These are phyloP conservation scores for Galeopsis tetrahit DNA, from an alignment of 257 asterid species.

Conservation along the genomic window DNA sequence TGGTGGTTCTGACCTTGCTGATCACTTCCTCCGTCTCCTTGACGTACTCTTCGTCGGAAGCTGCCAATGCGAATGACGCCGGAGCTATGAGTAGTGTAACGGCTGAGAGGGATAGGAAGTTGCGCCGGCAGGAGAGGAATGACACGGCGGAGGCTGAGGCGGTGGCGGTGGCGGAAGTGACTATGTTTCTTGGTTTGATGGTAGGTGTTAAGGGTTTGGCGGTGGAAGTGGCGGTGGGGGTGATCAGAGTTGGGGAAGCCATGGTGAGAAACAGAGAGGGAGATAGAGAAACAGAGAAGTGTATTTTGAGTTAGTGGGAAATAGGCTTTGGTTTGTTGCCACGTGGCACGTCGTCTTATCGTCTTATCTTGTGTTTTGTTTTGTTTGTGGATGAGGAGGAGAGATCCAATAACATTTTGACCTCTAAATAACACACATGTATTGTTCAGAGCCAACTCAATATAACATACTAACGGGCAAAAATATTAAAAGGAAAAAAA, in stretches of 20 bases:
- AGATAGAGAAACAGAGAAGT: background rate
- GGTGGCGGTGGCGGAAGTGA: conserved; percentile 29
- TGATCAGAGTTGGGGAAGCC: conserved; percentile 71
- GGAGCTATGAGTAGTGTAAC: conserved; percentile 41
- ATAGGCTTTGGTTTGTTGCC: conserved; percentile 41
- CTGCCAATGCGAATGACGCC: conserved; percentile 48
- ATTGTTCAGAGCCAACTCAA: too few relatives aligned
- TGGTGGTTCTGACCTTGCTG: conserved; percentile 65
- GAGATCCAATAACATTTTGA: conserved; percentile 26
- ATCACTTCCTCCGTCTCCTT: conserved; percentile 77
- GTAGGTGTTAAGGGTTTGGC: conserved; percentile 50
- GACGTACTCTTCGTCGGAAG: conserved; percentile 71
- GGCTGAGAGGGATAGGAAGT: conserved; percentile 57
- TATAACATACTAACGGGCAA: too few relatives aligned
- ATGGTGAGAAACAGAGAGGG: conserved; percentile 24
- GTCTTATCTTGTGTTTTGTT: conserved; percentile 56
- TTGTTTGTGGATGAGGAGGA: conserved; percentile 55
- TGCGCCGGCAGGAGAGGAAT: conserved; percentile 52
- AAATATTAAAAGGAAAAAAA: too few relatives aligned
- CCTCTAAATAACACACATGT: background rate
- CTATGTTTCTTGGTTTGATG: conserved; percentile 43
- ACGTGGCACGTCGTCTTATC: conserved; percentile 86
- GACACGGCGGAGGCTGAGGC: conserved; percentile 25
- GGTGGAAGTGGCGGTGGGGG: conserved; percentile 47
- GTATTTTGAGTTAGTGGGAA: conserved; percentile 31